Conservation (phyloP, 1,284 basidiomycete genomes). For the Puccinia horiana region DNA sequence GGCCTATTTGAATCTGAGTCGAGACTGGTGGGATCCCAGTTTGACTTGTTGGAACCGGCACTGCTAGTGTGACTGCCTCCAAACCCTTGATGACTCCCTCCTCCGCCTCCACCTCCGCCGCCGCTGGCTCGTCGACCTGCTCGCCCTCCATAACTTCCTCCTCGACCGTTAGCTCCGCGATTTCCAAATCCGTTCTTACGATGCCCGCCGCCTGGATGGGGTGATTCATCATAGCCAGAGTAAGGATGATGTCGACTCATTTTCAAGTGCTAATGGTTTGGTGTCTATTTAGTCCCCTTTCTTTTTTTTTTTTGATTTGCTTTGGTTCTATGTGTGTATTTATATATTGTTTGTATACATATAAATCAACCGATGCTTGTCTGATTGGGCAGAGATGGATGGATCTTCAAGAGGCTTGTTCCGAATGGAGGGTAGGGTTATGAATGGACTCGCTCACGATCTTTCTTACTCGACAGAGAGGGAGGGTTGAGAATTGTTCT, state of each 20-base stretch:
- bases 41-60: constrained; percentile 4
- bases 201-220: constrained; percentile 53
- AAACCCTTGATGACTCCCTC: neutral
- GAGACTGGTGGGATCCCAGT: constrained; percentile 4
- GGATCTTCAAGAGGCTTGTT: too few species aligned
- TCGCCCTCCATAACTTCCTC: neutral
- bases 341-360: neutral
- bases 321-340: neutral
- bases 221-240: constrained; percentile 68
- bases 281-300: neutral
- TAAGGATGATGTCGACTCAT: constrained; percentile 89
- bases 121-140: constrained; percentile 3
- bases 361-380: too few species aligned
- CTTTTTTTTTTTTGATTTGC: neutral
- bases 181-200: constrained; percentile 40
- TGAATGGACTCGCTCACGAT: too few species aligned
- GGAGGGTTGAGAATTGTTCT: too few species aligned
- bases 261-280: neutral
- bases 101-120: neutral
- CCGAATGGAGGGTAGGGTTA: too few species aligned
- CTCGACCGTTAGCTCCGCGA: constrained; percentile 8
- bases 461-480: too few species aligned
- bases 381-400: too few species aligned
- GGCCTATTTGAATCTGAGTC: neutral
- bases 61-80: neutral